These are phyloP conservation scores for Berberis vulgaris DNA, from an alignment of 164 flowering plant species.

Conservation along the genomic window DNA sequence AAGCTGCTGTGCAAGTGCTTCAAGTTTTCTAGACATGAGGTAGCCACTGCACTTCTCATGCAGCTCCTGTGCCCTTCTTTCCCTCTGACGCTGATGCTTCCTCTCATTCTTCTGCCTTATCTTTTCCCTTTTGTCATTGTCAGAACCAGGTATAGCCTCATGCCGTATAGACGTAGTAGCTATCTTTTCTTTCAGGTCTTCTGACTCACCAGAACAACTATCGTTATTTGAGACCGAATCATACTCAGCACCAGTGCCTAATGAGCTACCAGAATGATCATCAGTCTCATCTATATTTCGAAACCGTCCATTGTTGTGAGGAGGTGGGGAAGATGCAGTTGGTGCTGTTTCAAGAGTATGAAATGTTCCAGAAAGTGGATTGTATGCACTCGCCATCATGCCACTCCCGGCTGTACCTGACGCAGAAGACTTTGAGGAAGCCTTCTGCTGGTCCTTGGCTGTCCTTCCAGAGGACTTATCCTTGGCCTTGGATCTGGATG, in stretches of 20 bases:
- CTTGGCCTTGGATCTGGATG: constrained; percentile 71
- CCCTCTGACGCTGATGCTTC: constrained; percentile 95
- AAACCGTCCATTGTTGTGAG: constrained; percentile 58
- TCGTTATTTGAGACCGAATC: constrained; percentile 83
- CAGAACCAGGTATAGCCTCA: constrained; percentile 64
- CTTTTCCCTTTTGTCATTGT: constrained; percentile 86
- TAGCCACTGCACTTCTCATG: constrained; percentile 78
- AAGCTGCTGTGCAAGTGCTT: constrained; percentile 76
- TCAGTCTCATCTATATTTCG: constrained; percentile 71
- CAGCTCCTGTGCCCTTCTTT: constrained; percentile 85
- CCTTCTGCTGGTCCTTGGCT: constrained; percentile 59
- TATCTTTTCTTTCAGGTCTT: constrained; percentile 77
- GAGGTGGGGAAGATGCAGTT: constrained; percentile 34
- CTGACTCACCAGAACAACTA: constrained; percentile 93
- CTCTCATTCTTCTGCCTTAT: constrained; percentile 90
- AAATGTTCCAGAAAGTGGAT: constrained; percentile 75
- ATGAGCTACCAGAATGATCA: constrained; percentile 52
- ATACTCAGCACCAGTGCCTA: constrained; percentile 56
- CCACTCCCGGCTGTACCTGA: constrained; percentile 40
- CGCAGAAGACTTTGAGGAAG: constrained; percentile 44
- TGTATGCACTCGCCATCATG: constrained; percentile 58
- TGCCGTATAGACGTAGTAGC: constrained; percentile 24
- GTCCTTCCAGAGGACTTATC: constrained; percentile 45
- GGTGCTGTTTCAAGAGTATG: constrained; percentile 58
- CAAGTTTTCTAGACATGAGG: constrained; percentile 88